A percentile compares a stretch with the other conserved stretches of the same genome.
These are phyloP conservation scores for Penicillium coffeae DNA, from an alignment of 495 filamentous ascomycete genomes.

Conservation along the genomic window DNA sequence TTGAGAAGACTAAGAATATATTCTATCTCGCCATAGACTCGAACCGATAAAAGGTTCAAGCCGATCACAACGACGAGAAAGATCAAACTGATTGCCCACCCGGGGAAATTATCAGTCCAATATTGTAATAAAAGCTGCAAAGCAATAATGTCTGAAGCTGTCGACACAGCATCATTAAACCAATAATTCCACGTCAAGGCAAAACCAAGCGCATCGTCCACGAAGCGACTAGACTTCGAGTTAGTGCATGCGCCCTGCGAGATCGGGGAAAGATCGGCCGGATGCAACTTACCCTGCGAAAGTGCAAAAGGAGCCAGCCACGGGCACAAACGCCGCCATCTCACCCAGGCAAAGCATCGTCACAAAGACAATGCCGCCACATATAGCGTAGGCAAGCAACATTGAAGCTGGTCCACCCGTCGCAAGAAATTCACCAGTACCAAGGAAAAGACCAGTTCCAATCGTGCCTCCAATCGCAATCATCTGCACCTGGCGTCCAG, in stretches of 20 bases:
- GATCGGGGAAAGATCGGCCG: background rate
- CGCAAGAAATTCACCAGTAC: conserved; percentile 55
- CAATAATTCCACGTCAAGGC: conserved; percentile 56
- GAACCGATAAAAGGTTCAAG: conserved; percentile 49
- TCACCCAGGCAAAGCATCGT: conserved; percentile 50
- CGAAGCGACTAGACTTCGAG: conserved; percentile 42
- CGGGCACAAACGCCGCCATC: conserved; percentile 48
- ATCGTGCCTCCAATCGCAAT: conserved; percentile 62
- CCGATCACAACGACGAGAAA: conserved; percentile 47
- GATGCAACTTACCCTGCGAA: conserved; percentile 43
- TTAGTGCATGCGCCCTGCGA: conserved; percentile 1
- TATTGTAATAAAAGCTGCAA: conserved; percentile 50
- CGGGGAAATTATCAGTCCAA: conserved; percentile 51
- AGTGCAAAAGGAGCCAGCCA: conserved; percentile 50
- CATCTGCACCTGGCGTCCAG: conserved; percentile 57
- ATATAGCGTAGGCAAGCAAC: conserved; percentile 52
- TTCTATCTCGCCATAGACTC: conserved; percentile 50
- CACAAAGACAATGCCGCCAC: conserved; percentile 46
- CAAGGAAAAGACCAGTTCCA: conserved; percentile 63
- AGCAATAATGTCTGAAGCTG: conserved; percentile 52
- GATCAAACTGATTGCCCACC: conserved; percentile 50
- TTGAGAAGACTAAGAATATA: conserved; percentile 55
- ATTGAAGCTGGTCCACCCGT: conserved; percentile 61
- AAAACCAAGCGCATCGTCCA: conserved; percentile 54
- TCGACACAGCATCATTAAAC: conserved; percentile 57